Conservation (phyloP, 441 rosid species). For the Aquilaria agallochum region DNA sequence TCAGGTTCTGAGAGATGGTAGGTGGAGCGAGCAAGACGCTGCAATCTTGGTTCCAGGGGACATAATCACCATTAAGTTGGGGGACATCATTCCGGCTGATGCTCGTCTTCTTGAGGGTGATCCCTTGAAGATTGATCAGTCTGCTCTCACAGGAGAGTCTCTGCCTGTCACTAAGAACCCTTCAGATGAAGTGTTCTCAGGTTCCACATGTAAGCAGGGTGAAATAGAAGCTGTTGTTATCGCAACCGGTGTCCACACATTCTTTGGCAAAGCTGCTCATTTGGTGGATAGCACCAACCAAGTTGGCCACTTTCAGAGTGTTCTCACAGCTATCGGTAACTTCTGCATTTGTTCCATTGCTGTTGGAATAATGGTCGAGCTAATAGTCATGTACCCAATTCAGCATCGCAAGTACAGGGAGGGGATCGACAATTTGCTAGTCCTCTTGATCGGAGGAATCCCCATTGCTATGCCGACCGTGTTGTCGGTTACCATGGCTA, state of each 20-base stretch:
- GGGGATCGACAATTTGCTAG: conserved; percentile 83
- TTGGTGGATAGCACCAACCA: conserved; percentile 87
- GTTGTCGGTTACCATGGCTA: conserved; percentile 92
- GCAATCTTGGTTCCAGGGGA: conserved; percentile 92
- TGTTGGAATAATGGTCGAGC: conserved; percentile 56
- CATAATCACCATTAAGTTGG: conserved; percentile 72
- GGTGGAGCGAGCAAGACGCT: conserved; percentile 89
- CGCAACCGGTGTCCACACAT: conserved; percentile 93
- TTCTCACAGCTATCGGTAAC: conserved; percentile 85
- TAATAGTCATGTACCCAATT: conserved; percentile 76
- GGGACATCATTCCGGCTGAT: conserved; percentile 88
- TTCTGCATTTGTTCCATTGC: conserved; percentile 92
- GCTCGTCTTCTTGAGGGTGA: conserved; percentile 96
- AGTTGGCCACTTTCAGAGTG: conserved; percentile 88
- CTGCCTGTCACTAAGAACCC: conserved; percentile 80
- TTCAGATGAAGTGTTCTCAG: conserved; percentile 83
- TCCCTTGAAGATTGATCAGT: conserved; percentile 87
- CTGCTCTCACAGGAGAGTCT: conserved; percentile 93
- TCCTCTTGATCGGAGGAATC: conserved; percentile 88
- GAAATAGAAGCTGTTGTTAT: conserved; percentile 87
- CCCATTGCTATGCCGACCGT: conserved; percentile 96
- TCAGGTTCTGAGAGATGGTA: conserved; percentile 78
- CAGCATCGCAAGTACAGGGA: conserved; percentile 69
- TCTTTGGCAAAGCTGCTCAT: conserved; percentile 95
- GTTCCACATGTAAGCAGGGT: conserved; percentile 91